Percentiles rank a stretch among this genome's conserved stretches.
Evolutionary conservation across 108 stramenopile species (phyloP).

Genomic region (Skeletonema costatum): DNA sequence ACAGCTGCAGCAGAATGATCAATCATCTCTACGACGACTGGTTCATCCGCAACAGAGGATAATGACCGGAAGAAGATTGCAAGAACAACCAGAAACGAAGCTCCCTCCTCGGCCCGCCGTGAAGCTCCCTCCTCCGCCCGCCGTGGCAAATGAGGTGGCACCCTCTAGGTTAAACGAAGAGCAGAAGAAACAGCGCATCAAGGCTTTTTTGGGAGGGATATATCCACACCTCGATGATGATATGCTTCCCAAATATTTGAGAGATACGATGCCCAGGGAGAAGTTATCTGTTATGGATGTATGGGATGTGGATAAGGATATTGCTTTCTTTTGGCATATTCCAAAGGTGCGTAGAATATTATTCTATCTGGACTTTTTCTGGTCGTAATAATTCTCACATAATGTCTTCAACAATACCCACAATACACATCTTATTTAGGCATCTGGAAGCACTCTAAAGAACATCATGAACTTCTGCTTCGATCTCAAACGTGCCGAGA

Average conservation of each 20-base stretch:
- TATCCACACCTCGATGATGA: conserved; percentile 24
- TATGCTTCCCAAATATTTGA: conserved; percentile 16
- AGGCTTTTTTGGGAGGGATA: conserved; percentile 24
- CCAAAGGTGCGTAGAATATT: conserved; percentile 10
- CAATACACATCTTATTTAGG: neutral
- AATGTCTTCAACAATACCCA: neutral
- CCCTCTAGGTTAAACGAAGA: neutral
- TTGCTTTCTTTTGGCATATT: conserved; percentile 32
- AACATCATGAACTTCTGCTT: conserved; percentile 25
- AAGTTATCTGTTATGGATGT: neutral
- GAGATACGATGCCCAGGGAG: conserved; percentile 10
- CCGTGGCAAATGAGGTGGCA: neutral
- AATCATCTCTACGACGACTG: neutral
- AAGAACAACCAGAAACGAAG: neutral
- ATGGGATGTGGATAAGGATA: conserved; percentile 5
- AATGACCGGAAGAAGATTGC: neutral
- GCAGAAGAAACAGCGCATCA: conserved; percentile 2
- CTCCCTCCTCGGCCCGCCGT: neutral
- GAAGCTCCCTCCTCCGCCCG: neutral
- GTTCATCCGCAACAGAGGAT: neutral
- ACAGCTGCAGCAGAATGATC: neutral
- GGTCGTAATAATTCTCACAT: neutral
- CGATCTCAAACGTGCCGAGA: conserved; percentile 19
- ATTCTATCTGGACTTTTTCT: neutral
- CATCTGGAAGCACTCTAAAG: conserved; percentile 30